Evolutionary conservation across 208 protist genomes (phyloP).

Genomic region (Naegleria fowleri): DNA sequence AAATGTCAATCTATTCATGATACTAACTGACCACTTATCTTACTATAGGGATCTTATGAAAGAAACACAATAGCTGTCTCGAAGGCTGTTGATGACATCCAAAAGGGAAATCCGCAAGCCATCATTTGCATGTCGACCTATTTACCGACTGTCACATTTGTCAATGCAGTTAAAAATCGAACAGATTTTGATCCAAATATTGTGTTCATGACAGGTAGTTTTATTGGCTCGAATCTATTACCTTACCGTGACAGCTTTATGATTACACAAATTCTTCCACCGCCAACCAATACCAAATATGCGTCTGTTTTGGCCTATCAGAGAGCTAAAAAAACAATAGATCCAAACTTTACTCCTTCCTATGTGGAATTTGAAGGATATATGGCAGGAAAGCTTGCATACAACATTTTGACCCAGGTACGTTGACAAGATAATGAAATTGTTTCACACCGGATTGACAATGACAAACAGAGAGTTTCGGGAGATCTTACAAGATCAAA

Average conservation of each 20-base stretch:
- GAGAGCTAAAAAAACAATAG: neutral
- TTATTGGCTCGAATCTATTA: neutral
- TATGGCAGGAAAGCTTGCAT: neutral
- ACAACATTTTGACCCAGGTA: neutral
- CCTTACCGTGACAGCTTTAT: neutral
- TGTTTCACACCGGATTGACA: no score
- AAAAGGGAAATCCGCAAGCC: neutral
- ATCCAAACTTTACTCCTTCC: neutral
- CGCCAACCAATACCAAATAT: neutral
- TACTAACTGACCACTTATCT: no score
- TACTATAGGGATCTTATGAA: neutral
- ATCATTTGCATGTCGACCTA: neutral
- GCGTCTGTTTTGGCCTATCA: neutral
- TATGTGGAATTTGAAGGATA: neutral
- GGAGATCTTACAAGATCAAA: neutral
- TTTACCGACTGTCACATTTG: neutral
- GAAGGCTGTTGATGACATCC: neutral
- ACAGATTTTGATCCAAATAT: neutral
- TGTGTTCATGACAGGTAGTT: neutral
- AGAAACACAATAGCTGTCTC: neutral
- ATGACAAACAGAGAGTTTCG: neutral
- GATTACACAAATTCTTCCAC: neutral
- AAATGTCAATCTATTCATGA: no score
- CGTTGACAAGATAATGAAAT: no score
- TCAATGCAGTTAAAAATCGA: neutral